Evolutionary conservation across 2,329 filamentous ascomycete genomes (phyloP), one percentile per base, ranked within the genome.

Genomic region (Penicillium brasilianum): DNA sequence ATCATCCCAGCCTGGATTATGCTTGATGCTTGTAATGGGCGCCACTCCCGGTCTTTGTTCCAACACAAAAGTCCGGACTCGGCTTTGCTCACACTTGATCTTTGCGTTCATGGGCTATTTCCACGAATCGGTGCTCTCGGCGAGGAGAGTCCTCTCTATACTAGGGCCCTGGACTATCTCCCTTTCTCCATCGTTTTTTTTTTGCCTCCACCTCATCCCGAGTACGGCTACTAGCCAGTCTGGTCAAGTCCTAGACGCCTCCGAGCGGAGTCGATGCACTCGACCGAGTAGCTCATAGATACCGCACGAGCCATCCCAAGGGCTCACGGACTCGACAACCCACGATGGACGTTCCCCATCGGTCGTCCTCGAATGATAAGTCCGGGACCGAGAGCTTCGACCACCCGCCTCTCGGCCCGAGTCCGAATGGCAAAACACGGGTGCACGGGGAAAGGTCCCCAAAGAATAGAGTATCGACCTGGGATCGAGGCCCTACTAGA

Each of bases 371-470:
- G 61, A 59, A 63, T 63, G 36, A 55, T 28, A 61, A 25, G 8
- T 13, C 14, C 61, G 61, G 61, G 41, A 61, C 58, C 32, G 51
- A 37, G 20, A n/a, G 36, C 13, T 34, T 37, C 10, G 50, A 39
- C 30, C 18, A 14, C 32, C 39, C n/a, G n/a, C 50, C 11, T 43
- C 37, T 62, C 64, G 64, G 64, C 54, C 64, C 64, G 64, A 66
- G 54, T 60, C 64, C 64, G 59, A 62, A 25, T 16, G n/a, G 25
- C 22, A 41, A 30, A 13, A 18, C 51, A 16, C 22, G 37, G 36
- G 16, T 16, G 22, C 32, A 37, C 7, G 34, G 34, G 46, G 10
- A 28, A n/a, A n/a, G n/a, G n/a, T n/a, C 6, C 25, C 25, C 6
- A 28, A 28, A 28, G 25, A 28, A 28, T 34, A 34, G 48, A 13